Percentiles rank a stretch among this genome's conserved stretches.
phyloP scores from a whole-genome alignment of 2,329 filamentous ascomycete species.

The Canariomyces notabilis region DNA sequence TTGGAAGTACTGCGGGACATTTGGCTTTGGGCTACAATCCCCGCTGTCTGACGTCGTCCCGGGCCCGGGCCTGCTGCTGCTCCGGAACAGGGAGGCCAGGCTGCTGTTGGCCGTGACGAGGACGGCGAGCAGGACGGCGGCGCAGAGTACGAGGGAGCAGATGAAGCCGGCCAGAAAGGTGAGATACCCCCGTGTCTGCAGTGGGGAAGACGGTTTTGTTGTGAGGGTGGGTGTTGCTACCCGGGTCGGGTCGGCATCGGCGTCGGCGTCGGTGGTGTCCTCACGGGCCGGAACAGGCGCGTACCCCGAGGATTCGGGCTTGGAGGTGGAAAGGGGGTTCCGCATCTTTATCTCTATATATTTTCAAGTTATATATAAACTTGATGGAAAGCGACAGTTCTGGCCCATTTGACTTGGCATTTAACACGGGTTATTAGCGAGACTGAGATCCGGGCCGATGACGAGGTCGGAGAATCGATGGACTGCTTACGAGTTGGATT shows the following conservation, averaged over 20 bases:
- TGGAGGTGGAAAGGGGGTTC: neutral
- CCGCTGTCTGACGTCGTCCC: no score
- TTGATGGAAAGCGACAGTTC: neutral
- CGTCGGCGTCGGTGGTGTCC: neutral
- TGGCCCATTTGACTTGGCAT: neutral
- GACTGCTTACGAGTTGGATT: no score
- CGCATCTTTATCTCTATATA: neutral
- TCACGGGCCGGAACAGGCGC: conserved; percentile 1
- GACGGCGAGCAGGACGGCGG: neutral
- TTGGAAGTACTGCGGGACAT: conserved; percentile 59
- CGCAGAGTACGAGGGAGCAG: neutral
- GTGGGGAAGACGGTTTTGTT: neutral
- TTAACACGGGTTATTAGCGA: no score
- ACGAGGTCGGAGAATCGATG: no score
- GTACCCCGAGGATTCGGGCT: conserved; percentile 3
- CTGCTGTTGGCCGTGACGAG: neutral
- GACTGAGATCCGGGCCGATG: no score
- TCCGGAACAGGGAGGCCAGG: neutral
- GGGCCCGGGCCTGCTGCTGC: neutral
- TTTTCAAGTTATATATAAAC: neutral
- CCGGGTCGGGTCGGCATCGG: neutral
- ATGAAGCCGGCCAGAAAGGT: neutral
- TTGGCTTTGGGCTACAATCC: conserved; percentile 20
- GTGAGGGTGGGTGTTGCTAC: neutral
- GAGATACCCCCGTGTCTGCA: neutral